Conservation (phyloP, 106 monocot genomes). For the Chionographis japonica region DNA sequence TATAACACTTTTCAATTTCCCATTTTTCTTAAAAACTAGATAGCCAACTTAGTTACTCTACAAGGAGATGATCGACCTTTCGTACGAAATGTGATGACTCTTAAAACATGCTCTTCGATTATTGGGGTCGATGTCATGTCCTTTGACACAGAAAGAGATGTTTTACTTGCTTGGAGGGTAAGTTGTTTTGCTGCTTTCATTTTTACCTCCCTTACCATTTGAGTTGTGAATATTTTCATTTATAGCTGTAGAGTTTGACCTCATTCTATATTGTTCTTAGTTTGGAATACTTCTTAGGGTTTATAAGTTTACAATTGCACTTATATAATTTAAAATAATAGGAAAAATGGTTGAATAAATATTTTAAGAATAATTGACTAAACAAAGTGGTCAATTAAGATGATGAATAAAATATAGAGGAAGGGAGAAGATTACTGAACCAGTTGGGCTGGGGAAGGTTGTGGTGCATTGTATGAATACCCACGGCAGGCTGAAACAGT, state of each 20-base stretch:
- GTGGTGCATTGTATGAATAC: too few species aligned
- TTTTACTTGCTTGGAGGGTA: conserved; percentile 99
- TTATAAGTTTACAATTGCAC: too few species aligned
- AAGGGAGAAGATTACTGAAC: too few species aligned
- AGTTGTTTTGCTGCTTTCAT: background rate
- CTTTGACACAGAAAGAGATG: conserved; percentile 80
- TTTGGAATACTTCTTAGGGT: too few species aligned
- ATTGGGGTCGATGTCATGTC: conserved; percentile 98
- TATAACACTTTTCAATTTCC: background rate
- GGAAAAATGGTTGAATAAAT: background rate
- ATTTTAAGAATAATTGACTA: background rate
- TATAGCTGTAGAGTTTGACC: too few species aligned
- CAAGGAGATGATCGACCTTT: conserved; percentile 89
- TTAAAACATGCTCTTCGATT: conserved; percentile 92
- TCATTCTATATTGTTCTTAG: background rate
- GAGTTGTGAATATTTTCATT: background rate
- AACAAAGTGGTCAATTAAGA: too few species aligned
- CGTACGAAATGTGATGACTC: conserved; percentile 90
- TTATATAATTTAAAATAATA: background rate
- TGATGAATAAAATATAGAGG: too few species aligned
- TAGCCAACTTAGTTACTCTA: conserved; percentile 91
- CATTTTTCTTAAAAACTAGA: conserved; percentile 37
- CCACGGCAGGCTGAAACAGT: too few species aligned
- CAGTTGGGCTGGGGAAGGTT: too few species aligned
- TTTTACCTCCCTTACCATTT: background rate